A percentile compares a stretch with the other conserved stretches of the same genome.
Conservation (phyloP, 2,329 filamentous ascomycete species). For the Nemania sp. region DNA sequence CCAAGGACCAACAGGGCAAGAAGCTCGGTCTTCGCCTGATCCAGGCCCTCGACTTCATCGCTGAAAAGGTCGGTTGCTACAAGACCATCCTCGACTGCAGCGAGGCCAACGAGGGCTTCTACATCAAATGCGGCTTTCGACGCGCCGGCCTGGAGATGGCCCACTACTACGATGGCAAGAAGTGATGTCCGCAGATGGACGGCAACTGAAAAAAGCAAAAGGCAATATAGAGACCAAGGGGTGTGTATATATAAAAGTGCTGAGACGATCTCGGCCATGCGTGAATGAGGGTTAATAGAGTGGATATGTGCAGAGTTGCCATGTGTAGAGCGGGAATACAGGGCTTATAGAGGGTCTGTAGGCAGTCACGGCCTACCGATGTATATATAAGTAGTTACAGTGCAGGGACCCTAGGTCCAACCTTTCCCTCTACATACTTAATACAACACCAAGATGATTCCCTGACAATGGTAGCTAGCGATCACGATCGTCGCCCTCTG, state of each 20-base stretch:
- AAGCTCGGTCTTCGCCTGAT: slow-evolving; percentile 92
- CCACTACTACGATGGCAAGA: slow-evolving; percentile 78
- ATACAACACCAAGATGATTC: too few species aligned
- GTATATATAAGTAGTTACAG: too few species aligned
- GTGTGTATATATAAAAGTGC: slow-evolving; percentile 6
- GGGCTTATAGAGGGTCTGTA: slow-evolving; percentile 20
- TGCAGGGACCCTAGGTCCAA: too few species aligned
- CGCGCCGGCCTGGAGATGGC: slow-evolving; percentile 95
- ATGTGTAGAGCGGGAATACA: slow-evolving; percentile 14
- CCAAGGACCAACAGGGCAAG: slow-evolving; percentile 95
- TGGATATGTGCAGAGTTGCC: slow-evolving; percentile 21
- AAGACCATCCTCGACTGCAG: slow-evolving; percentile 97
- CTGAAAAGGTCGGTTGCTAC: slow-evolving; percentile 89
- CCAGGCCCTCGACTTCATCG: slow-evolving; percentile 88
- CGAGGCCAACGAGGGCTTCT: slow-evolving; percentile 95
- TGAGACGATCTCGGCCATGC: slow-evolving; percentile 18
- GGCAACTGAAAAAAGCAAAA: neutral
- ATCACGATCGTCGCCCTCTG: too few species aligned
- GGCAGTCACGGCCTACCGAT: too few species aligned
- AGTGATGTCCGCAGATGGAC: slow-evolving; percentile 28
- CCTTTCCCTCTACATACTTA: too few species aligned
- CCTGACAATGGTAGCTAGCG: too few species aligned
- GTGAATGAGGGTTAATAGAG: too few species aligned
- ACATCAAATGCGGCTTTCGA: slow-evolving; percentile 96
- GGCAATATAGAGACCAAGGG: neutral